phyloP scores from a whole-genome alignment of 2,329 filamentous ascomycete species.

The Talaromyces amestolkiae region DNA sequence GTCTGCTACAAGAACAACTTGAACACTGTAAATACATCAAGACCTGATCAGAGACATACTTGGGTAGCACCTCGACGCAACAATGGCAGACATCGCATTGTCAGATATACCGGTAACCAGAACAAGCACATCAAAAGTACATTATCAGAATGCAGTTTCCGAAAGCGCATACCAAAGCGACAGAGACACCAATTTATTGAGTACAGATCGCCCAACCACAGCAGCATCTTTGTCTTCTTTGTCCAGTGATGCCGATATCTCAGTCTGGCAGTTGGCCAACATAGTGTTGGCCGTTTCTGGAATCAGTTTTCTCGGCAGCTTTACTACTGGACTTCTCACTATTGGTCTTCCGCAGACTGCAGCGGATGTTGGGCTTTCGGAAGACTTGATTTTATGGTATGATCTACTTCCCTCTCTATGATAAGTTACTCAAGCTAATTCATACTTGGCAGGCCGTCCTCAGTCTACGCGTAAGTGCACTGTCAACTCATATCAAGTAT shows the following conservation, averaged over 20 bases:
- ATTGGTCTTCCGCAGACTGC: slow-evolving; percentile 16
- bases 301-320: slow-evolving; percentile 15
- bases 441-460: slow-evolving; percentile 5
- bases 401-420: background rate
- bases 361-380: slow-evolving; percentile 13
- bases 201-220: background rate
- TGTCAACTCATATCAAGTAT: slow-evolving; percentile 31
- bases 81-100: background rate
- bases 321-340: slow-evolving; percentile 16
- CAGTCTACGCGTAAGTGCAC: slow-evolving; percentile 16
- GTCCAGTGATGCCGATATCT: background rate
- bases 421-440: background rate
- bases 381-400: slow-evolving; percentile 19
- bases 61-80: background rate
- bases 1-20: background rate
- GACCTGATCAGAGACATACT: no score
- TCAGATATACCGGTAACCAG: background rate
- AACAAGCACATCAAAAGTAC: background rate
- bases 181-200: background rate
- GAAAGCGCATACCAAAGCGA: slow-evolving; percentile 6
- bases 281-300: slow-evolving; percentile 17
- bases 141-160: background rate
- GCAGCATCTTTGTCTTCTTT: background rate
- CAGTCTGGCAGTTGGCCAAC: slow-evolving; percentile 9
- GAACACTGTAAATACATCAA: background rate